Evolutionary conservation across 1,284 basidiomycete species (phyloP).

Genomic region (Pseudozyma flocculosa): DNA sequence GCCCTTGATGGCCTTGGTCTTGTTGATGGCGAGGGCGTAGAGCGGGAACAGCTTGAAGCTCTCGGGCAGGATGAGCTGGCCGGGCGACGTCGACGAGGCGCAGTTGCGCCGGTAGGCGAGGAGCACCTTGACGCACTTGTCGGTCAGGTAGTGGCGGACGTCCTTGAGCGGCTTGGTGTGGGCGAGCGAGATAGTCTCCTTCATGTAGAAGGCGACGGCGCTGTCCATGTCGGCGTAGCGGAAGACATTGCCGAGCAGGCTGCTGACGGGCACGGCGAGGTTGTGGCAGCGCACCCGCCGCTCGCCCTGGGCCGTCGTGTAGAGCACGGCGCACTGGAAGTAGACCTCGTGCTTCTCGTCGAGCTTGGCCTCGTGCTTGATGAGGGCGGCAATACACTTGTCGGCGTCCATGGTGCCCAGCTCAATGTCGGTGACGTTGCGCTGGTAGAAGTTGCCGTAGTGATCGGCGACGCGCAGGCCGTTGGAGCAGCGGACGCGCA

Average conservation of each 20-base stretch:
- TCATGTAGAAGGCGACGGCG: slow-evolving; percentile 72
- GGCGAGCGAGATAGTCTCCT: slow-evolving; percentile 72
- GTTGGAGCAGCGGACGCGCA: slow-evolving; percentile 81
- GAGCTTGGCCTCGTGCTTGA: slow-evolving; percentile 68
- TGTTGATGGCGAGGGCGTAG: slow-evolving; percentile 80
- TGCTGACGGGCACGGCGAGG: slow-evolving; percentile 75
- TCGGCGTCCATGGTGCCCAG: slow-evolving; percentile 80
- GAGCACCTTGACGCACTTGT: slow-evolving; percentile 79
- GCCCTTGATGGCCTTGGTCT: slow-evolving; percentile 85
- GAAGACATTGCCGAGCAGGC: slow-evolving; percentile 87
- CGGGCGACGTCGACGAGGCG: slow-evolving; percentile 75
- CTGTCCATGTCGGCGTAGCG: slow-evolving; percentile 89
- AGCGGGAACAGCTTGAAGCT: slow-evolving; percentile 85
- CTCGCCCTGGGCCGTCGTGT: slow-evolving; percentile 78
- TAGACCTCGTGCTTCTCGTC: slow-evolving; percentile 76
- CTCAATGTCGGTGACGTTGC: slow-evolving; percentile 74
- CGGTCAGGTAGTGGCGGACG: slow-evolving; percentile 80
- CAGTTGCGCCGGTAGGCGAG: slow-evolving; percentile 88
- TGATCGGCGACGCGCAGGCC: slow-evolving; percentile 74
- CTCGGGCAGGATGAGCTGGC: slow-evolving; percentile 92
- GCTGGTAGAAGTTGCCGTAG: slow-evolving; percentile 79
- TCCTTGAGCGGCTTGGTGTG: slow-evolving; percentile 72
- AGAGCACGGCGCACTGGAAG: slow-evolving; percentile 86
- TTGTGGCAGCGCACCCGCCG: slow-evolving; percentile 85
- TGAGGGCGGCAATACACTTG: slow-evolving; percentile 71